Evolutionary conservation across 192 early-diverging fungal species (phyloP).

Genomic region (Coemansia sp.): DNA sequence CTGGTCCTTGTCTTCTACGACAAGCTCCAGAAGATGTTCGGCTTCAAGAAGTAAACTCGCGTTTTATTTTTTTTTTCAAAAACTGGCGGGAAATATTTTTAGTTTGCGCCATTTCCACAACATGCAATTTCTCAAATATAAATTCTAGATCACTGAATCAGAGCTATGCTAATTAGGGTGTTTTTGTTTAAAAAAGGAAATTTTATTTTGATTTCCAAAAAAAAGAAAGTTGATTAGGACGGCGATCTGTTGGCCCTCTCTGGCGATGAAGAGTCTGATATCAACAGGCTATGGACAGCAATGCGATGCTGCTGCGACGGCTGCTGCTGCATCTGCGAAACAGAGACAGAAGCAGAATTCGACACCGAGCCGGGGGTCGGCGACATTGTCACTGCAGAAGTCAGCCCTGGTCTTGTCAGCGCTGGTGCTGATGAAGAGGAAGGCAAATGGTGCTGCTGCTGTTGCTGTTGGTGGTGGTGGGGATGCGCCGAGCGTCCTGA

Average conservation of each 20-base stretch:
- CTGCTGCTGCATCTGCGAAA: neutral
- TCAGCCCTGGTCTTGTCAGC: neutral
- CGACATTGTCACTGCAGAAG: neutral
- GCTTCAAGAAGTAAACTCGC: conserved; percentile 49
- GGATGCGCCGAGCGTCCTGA: neutral
- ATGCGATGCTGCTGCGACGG: conserved; percentile 11
- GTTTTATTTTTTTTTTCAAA: neutral
- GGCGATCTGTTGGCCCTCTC: conserved; percentile 1
- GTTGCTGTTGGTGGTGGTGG: conserved; percentile 18
- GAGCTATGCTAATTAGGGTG: neutral
- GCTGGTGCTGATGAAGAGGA: conserved; percentile 11
- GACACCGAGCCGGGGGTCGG: neutral
- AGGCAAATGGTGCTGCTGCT: conserved; percentile 4
- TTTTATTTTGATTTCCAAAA: neutral
- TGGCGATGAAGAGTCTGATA: conserved; percentile 12
- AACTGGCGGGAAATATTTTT: no score
- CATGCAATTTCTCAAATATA: no score
- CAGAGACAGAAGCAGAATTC: neutral
- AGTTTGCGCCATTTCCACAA: no score
- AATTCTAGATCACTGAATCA: no score
- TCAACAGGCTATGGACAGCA: conserved; percentile 15
- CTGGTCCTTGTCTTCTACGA: conserved; percentile 86
- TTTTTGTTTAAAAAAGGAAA: neutral
- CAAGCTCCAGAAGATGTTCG: conserved; percentile 65
- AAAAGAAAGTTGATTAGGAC: neutral